Conservation (phyloP, 169 alveolate genomes). For the Cryptosporidium sp. region DNA sequence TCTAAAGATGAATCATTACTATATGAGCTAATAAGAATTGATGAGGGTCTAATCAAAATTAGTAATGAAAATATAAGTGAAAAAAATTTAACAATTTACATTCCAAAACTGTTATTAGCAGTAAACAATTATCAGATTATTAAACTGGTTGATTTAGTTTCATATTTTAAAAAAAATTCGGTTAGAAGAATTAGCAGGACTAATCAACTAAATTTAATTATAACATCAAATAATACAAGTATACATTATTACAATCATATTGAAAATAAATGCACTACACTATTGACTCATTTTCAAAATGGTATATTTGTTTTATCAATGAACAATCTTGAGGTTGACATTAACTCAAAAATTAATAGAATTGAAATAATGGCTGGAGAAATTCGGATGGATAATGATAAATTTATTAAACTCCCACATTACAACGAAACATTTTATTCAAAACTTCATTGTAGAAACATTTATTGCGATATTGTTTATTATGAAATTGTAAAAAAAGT, state of each 20-base stretch:
- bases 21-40: not conserved
- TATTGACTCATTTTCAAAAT: not conserved
- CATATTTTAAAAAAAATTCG: not conserved
- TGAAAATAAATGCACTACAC: not conserved
- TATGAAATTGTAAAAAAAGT: not conserved
- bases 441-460: not conserved
- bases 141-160: not conserved
- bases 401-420: not conserved
- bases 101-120: not conserved
- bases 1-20: not conserved
- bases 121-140: not conserved
- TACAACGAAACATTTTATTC: not conserved
- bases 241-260: not conserved
- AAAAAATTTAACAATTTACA: not conserved
- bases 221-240: not conserved
- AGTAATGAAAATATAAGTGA: not conserved
- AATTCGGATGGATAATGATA: not conserved
- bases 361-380: slow-evolving; percentile 3
- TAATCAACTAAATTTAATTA: not conserved
- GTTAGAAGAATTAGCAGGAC: not conserved
- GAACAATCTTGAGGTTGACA: not conserved
- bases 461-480: slow-evolving; percentile 1
- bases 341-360: not conserved
- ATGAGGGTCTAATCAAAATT: not conserved
- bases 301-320: not conserved